Percentiles rank a stretch among this genome's conserved stretches.
These are phyloP conservation scores for Alternaria conjuncta DNA, from an alignment of 2,329 filamentous ascomycete species.

Conservation along the genomic window DNA sequence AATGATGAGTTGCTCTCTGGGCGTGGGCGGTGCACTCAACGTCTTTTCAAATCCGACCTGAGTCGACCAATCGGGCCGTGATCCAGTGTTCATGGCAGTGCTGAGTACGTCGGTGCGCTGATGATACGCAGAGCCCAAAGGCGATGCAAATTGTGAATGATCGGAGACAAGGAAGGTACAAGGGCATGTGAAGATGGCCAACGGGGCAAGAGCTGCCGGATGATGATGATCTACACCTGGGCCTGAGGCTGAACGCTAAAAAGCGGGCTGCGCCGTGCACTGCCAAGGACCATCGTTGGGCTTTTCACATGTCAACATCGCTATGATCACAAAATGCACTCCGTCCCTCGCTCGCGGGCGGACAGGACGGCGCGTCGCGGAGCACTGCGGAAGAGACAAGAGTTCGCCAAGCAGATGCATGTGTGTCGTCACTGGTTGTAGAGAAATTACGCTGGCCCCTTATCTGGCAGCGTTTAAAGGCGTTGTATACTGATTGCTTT, in stretches of 20 bases:
- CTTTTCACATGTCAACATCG: conserved; percentile 4
- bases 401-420: not conserved
- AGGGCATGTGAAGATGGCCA: not conserved
- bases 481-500: not conserved
- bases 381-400: conserved; percentile 1
- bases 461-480: not conserved
- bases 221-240: conserved; percentile 10
- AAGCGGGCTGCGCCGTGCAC: conserved; percentile 9
- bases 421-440: not conserved
- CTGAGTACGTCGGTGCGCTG: not conserved
- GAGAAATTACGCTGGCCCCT: not conserved
- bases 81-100: not conserved
- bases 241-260: conserved; percentile 13
- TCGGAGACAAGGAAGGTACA: not conserved
- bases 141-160: conserved; percentile 3
- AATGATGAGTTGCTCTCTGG: not conserved
- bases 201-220: conserved; percentile 3
- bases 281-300: conserved; percentile 1
- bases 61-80: conserved; percentile 2
- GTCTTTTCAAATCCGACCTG: not conserved
- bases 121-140: conserved; percentile 1
- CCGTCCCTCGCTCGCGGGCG: not conserved
- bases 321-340: not conserved
- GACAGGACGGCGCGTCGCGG: conserved; percentile 1
- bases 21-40: conserved; percentile 9